Conservation (phyloP, 2,329 filamentous ascomycete genomes). For the Teratosphaeriaceae sp. region DNA sequence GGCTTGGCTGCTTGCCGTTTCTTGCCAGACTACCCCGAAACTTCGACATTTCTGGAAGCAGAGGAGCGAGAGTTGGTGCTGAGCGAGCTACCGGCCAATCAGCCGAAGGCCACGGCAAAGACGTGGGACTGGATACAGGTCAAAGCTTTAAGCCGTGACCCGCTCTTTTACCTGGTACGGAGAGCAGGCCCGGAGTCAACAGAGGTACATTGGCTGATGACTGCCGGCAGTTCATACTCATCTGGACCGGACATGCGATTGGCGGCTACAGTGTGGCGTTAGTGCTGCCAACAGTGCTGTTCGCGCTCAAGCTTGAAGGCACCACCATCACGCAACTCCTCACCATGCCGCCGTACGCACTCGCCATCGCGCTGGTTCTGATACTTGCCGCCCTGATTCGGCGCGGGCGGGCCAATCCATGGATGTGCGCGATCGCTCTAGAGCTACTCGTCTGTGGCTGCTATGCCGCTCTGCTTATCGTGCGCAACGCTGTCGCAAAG, state of each 20-base stretch:
- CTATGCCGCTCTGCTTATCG: constrained; percentile 35
- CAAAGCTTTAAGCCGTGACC: constrained; percentile 14
- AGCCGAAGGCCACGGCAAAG: constrained; percentile 14
- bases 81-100: constrained; percentile 14
- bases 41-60: constrained; percentile 49
- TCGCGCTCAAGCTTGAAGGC: constrained; percentile 36
- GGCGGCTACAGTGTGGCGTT: constrained; percentile 34
- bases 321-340: constrained; percentile 36
- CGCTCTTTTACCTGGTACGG: constrained; percentile 9
- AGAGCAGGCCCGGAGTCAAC: not conserved
- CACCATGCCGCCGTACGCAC: constrained; percentile 27
- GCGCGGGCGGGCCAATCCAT: constrained; percentile 9
- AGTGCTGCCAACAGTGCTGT: constrained; percentile 34
- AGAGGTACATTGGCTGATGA: not conserved
- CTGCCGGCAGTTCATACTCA: constrained; percentile 12
- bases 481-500: constrained; percentile 30
- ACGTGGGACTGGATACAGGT: constrained; percentile 17
- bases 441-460: constrained; percentile 32
- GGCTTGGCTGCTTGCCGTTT: constrained; percentile 33
- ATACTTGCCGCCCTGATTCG: constrained; percentile 18
- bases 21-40: constrained; percentile 54
- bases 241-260: constrained; percentile 23
- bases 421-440: constrained; percentile 19
- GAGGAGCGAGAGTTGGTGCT: constrained; percentile 23
- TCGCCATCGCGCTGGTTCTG: constrained; percentile 15